A percentile compares a stretch with the other conserved stretches of the same genome.
Conservation (phyloP, 257 asterid species). For the Scutellaria galericulata region DNA sequence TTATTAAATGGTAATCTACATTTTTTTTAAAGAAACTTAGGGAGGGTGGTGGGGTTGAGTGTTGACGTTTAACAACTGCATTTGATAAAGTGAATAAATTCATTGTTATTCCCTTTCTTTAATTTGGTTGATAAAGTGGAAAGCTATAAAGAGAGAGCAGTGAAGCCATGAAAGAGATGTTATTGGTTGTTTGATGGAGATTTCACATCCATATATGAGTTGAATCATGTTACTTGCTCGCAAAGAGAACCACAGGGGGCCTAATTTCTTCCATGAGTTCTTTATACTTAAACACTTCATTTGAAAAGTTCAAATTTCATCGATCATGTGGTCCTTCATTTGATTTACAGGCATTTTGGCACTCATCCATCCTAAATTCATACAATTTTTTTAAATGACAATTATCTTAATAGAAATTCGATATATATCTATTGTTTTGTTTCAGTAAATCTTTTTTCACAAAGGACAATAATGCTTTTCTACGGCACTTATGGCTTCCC, state of each 20-base stretch:
- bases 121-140: constrained; percentile 28
- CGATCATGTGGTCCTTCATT: too few relatives aligned
- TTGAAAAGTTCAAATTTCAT: not conserved
- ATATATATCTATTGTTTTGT: too few relatives aligned
- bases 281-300: not conserved
- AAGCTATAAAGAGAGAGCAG: constrained; percentile 30
- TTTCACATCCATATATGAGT: constrained; percentile 23
- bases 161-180: constrained; percentile 19
- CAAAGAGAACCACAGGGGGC: not conserved
- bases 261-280: not conserved
- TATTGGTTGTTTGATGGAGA: constrained; percentile 33
- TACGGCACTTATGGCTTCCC: too few relatives aligned
- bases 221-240: not conserved
- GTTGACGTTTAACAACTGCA: constrained; percentile 19
- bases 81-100: constrained; percentile 29
- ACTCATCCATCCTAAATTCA: too few relatives aligned
- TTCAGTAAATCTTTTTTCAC: too few relatives aligned
- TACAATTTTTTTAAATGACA: too few relatives aligned
- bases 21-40: not conserved
- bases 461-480: too few relatives aligned
- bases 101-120: constrained; percentile 1
- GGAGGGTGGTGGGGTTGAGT: constrained; percentile 16
- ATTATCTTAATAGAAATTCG: too few relatives aligned
- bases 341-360: not conserved
- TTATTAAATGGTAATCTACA: too few relatives aligned